Conservation (phyloP, 805 yeast genomes). For the Trichomonascus vanleenenianus region DNA sequence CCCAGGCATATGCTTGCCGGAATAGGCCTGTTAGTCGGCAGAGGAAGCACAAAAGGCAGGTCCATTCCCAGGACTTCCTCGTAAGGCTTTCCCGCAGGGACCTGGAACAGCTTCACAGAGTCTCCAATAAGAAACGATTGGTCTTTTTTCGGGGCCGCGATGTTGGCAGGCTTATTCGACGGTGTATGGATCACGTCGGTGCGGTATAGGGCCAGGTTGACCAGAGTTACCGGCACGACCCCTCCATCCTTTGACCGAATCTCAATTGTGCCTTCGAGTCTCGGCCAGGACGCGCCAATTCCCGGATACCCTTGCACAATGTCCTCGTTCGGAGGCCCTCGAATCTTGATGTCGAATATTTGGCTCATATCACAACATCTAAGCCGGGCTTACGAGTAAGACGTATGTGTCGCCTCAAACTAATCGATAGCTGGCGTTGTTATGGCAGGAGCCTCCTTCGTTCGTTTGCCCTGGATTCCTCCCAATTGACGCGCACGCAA, state of each 20-base stretch:
- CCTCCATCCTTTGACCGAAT: conserved; percentile 26
- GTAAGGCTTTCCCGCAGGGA: conserved; percentile 14
- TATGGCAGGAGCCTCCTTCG: background rate
- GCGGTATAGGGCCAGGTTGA: conserved; percentile 31
- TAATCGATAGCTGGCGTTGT: background rate
- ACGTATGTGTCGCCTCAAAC: background rate
- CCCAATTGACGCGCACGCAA: background rate
- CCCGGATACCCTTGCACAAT: conserved; percentile 37
- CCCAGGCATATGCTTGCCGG: conserved; percentile 30
- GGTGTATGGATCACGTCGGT: conserved; percentile 32
- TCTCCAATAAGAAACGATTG: conserved; percentile 31
- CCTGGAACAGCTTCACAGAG: conserved; percentile 20
- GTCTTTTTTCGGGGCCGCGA: conserved; percentile 25
- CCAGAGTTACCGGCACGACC: conserved; percentile 20
- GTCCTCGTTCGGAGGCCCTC: conserved; percentile 34
- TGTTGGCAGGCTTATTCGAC: conserved; percentile 24
- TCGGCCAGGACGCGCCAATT: conserved; percentile 35
- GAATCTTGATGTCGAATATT: conserved; percentile 21
- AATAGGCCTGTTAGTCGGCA: conserved; percentile 26
- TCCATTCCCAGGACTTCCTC: conserved; percentile 28
- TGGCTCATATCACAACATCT: background rate
- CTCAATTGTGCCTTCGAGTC: conserved; percentile 33
- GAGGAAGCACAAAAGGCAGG: conserved; percentile 32
- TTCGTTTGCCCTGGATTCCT: too few species aligned
- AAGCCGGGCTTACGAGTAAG: background rate